These are phyloP conservation scores for Annona squamosa DNA, from an alignment of 164 flowering plant genomes.

Conservation along the genomic window DNA sequence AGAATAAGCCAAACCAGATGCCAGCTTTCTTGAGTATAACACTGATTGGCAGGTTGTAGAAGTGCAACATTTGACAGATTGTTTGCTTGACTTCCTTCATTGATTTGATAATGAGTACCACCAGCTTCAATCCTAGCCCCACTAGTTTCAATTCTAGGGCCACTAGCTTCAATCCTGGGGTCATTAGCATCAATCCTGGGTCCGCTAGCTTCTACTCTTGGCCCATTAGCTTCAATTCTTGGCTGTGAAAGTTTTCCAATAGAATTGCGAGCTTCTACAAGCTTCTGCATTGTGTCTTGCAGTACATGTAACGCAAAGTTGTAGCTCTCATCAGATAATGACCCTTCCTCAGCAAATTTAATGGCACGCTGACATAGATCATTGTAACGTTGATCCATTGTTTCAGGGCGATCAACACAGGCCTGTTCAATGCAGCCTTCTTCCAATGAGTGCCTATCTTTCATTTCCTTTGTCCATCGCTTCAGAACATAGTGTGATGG, in stretches of 20 bases:
- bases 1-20: conserved; percentile 41
- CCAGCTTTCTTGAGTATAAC: conserved; percentile 51
- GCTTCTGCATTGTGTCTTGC: conserved; percentile 60
- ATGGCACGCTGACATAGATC: conserved; percentile 61
- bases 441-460: conserved; percentile 27
- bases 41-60: conserved; percentile 32
- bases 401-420: conserved; percentile 14
- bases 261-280: conserved; percentile 51
- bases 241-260: conserved; percentile 26
- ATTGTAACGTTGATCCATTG: conserved; percentile 65
- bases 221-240: conserved; percentile 6
- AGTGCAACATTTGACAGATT: background rate
- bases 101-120: background rate
- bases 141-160: background rate
- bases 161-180: background rate
- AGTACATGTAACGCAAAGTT: conserved; percentile 48
- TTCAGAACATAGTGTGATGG: conserved; percentile 69
- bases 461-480: conserved; percentile 87
- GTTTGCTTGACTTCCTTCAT: background rate
- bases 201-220: background rate
- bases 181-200: background rate
- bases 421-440: background rate
- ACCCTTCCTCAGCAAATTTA: conserved; percentile 72
- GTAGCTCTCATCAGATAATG: conserved; percentile 60
- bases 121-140: background rate